phyloP scores from a whole-genome alignment of 495 filamentous ascomycete genomes.

The Neurospora sublineolata region DNA sequence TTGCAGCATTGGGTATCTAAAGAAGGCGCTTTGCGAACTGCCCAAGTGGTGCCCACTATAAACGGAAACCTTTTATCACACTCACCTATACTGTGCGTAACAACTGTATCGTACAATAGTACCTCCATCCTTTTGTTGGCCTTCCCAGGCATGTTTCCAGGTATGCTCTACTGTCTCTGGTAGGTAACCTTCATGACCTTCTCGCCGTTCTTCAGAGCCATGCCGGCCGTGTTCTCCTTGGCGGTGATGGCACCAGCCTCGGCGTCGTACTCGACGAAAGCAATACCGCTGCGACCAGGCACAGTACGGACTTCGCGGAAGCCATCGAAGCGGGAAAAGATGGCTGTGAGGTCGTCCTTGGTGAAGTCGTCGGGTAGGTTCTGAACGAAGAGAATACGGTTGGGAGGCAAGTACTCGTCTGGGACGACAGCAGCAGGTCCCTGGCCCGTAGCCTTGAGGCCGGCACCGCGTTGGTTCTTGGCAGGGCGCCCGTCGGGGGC shows the following conservation, averaged over 20 bases:
- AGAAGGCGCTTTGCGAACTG: not conserved
- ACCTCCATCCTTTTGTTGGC: not conserved
- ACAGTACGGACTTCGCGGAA: conserved; percentile 89
- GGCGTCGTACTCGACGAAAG: conserved; percentile 91
- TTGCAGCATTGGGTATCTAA: conserved; percentile 12
- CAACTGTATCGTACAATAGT: not conserved
- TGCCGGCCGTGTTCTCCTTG: conserved; percentile 90
- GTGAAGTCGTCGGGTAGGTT: conserved; percentile 82
- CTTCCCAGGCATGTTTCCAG: not conserved
- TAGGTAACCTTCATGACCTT: conserved; percentile 71
- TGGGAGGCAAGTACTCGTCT: conserved; percentile 94
- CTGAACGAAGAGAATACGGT: conserved; percentile 94
- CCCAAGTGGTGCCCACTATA: not conserved
- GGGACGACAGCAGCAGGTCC: conserved; percentile 68
- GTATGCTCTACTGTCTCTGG: conserved; percentile 59
- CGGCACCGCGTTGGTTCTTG: conserved; percentile 64
- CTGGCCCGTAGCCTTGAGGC: conserved; percentile 67
- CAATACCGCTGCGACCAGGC: conserved; percentile 77
- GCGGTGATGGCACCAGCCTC: conserved; percentile 84
- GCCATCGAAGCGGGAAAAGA: conserved; percentile 86
- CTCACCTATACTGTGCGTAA: not conserved
- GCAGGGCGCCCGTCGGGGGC: conserved; percentile 49
- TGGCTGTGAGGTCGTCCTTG: conserved; percentile 61
- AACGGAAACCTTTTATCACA: not conserved
- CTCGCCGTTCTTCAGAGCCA: conserved; percentile 63